phyloP scores from a whole-genome alignment of 1,139 yeast species.

The Suhomyces yuchorum region DNA sequence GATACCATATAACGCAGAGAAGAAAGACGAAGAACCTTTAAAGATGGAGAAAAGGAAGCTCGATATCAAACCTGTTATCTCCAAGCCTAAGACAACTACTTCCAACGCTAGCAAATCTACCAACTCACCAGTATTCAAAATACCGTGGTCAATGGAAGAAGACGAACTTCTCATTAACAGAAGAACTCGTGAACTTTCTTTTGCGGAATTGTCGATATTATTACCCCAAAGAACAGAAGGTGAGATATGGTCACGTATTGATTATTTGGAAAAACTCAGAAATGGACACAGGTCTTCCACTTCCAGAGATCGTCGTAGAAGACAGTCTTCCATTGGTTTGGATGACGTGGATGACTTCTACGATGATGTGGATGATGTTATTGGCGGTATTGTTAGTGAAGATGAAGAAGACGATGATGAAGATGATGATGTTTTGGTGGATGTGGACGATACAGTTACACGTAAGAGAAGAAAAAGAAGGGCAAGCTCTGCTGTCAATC shows the following conservation, averaged over 20 bases:
- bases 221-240: conserved; percentile 72
- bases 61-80: conserved; percentile 14
- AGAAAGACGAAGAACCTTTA: conserved; percentile 30
- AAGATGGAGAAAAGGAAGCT: conserved; percentile 21
- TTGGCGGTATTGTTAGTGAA: conserved; percentile 40
- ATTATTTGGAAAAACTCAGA: conserved; percentile 50
- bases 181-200: conserved; percentile 58
- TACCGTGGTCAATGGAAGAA: conserved; percentile 68
- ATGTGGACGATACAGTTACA: conserved; percentile 38
- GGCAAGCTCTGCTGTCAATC: conserved; percentile 49
- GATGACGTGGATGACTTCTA: conserved; percentile 53
- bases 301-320: conserved; percentile 35
- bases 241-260: conserved; percentile 70
- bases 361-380: conserved; percentile 39
- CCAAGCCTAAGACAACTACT: conserved; percentile 3
- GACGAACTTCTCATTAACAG: conserved; percentile 66
- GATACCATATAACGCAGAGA: conserved; percentile 40
- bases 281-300: conserved; percentile 44
- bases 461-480: conserved; percentile 42
- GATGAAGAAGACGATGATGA: conserved; percentile 32
- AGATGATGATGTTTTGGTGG: conserved; percentile 35
- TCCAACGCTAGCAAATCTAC: conserved; percentile 5
- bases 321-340: conserved; percentile 46
- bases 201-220: conserved; percentile 73
- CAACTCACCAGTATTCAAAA: conserved; percentile 33